These are phyloP conservation scores for Melanopsichium pennsylvanicum DNA, from an alignment of 1,284 basidiomycete genomes.

Conservation along the genomic window DNA sequence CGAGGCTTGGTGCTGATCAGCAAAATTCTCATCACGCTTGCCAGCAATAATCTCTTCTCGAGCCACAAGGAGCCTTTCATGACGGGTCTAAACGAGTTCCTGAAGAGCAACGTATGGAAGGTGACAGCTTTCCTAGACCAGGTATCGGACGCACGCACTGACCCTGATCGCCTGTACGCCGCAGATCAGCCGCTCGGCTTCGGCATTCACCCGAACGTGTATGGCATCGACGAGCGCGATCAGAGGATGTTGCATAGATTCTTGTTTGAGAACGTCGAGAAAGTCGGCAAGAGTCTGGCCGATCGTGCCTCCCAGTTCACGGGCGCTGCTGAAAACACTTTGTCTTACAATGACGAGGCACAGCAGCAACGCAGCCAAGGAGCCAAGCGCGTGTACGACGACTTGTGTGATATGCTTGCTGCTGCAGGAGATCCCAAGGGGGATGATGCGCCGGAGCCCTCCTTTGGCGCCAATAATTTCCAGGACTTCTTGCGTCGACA, in stretches of 20 bases:
- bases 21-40: constrained; percentile 61
- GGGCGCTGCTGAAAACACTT: not conserved
- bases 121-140: constrained; percentile 60
- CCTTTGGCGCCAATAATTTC: constrained; percentile 35
- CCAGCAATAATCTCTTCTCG: constrained; percentile 59
- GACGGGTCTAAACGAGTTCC: constrained; percentile 60
- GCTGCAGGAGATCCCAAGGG: constrained; percentile 47
- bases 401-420: constrained; percentile 48
- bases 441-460: constrained; percentile 32
- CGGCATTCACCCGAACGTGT: constrained; percentile 58
- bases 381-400: constrained; percentile 44
- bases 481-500: constrained; percentile 55
- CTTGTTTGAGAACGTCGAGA: constrained; percentile 57
- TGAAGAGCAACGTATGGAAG: constrained; percentile 60
- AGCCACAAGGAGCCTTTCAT: constrained; percentile 62
- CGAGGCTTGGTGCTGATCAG: constrained; percentile 57
- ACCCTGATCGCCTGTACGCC: constrained; percentile 57
- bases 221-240: constrained; percentile 54
- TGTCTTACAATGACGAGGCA: constrained; percentile 1
- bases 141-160: constrained; percentile 57
- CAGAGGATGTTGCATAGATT: constrained; percentile 52
- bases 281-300: constrained; percentile 53
- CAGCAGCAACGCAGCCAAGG: constrained; percentile 6
- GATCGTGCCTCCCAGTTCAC: constrained; percentile 14
- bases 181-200: constrained; percentile 60